A percentile compares a stretch with the other conserved stretches of the same genome.
Conservation (phyloP, 1,139 yeast species). For the Blastobotrys buckinghamii region DNA sequence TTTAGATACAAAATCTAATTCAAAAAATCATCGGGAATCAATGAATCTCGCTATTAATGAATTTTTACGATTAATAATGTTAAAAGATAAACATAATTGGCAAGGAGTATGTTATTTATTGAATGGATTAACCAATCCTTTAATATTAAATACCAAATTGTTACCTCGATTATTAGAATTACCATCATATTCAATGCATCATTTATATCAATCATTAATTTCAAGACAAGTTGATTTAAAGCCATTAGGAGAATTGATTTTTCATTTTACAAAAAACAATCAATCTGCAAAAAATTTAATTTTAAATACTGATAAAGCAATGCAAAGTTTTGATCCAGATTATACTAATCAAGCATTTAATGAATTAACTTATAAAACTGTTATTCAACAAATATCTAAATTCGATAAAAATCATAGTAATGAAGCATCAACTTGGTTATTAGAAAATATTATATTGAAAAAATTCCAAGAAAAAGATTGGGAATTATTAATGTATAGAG, state of each 20-base stretch:
- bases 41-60: background rate
- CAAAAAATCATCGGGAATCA: background rate
- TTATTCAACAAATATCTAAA: constrained; percentile 15
- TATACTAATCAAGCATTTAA: constrained; percentile 12
- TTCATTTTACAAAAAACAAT: constrained; percentile 16
- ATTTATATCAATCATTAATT: constrained; percentile 19
- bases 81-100: background rate
- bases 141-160: background rate
- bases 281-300: constrained; percentile 21
- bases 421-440: constrained; percentile 18
- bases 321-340: constrained; percentile 3
- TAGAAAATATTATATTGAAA: constrained; percentile 16
- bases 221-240: constrained; percentile 16
- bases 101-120: background rate
- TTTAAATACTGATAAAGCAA: constrained; percentile 18
- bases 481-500: constrained; percentile 19
- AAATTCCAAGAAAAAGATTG: constrained; percentile 4
- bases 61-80: background rate
- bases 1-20: background rate
- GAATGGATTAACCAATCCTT: background rate
- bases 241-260: constrained; percentile 10
- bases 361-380: constrained; percentile 15
- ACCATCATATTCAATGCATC: background rate
- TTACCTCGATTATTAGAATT: background rate
- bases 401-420: constrained; percentile 6